Base-by-base conservation (phyloP, 257 asterid genomes). In the Henckelia pumila region DNA sequence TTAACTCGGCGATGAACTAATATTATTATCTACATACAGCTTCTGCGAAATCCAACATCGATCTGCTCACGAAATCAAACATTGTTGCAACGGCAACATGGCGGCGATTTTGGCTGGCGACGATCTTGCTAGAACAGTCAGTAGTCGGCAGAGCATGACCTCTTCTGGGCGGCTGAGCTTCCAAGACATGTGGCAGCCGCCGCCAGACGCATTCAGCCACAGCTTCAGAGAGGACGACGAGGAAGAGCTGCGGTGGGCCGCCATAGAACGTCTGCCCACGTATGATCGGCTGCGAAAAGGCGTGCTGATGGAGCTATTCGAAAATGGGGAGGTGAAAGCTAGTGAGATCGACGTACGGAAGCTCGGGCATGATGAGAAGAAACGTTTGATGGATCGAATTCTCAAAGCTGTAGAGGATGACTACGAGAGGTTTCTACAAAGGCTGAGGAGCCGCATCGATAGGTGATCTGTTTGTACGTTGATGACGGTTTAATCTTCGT, bases 241-340 rank as follows among this genome's bases (percentile, higher is more conserved):
- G 71, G 82, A 63, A 61, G 81, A 71, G 75, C 84, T 79, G 8
- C 70, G 75, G 61, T 79, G 82, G 84, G 84, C 79, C 1, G 84
- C 86, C 7, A 64, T 82, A 0, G 82, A 82, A 78, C 78, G 84
- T 59, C 84, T 82, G 16, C 84, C 86, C n/a, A 82, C 82, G n/a
- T 71, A 59, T 23, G 78, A 79, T 7, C 63, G 84, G 50, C 20
- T 74, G 7, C 50, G 68, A 9, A 74, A 47, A 77, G 59, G 73
- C 3, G 19, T 82, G 30, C 33, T 78, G 26, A 64, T 26, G 58
- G 35, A 65, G 58, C 73, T 73, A 7, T 66, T 70, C 0, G 79
- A 73, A 7, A 73, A 76, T 30, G 82, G 81, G 14, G 63, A 22
- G 0, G 77, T 71, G 2, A 72, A 68, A 24, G 68, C 72, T 28